Base-by-base conservation (phyloP, 805 yeast species). In the Hanseniaspora jakobsenii region DNA sequence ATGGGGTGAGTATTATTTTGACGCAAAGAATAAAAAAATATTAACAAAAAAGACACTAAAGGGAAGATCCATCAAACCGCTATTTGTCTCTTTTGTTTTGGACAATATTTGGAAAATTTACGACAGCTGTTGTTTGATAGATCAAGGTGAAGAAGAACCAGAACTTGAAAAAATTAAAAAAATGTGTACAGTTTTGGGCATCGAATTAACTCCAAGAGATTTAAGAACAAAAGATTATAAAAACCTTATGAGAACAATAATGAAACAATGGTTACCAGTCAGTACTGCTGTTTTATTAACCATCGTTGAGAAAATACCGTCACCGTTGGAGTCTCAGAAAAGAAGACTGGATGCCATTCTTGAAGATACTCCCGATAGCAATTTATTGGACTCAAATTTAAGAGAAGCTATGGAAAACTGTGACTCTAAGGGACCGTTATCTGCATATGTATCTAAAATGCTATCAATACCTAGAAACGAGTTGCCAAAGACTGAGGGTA, bases 221-320 rank as follows among this genome's bases (percentile, higher is more conserved):
- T 56, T 85, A 46, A 70, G 81, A 46, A 77, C 94, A 0, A 84
- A 80, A 53, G 96, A 89, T 55, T 67, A 76, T 36, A 78, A 75
- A 49, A 67, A 65, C 44, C 61, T 85, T 36, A 58, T 86, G 16
- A 71, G 69, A 45, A 66, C 75, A 6, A 72, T 91, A 3, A 76
- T 89, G 75, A 75, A 85, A 1, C 96, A 89, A 57, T 91, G 98
- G 96, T 65, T 91, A 18, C 97, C 99, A 1, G 74, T 91, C 4
- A 81, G 96, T 19, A 78, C 82, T 30, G 83, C 97, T 0, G 72
- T 89, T 7, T 63, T 91, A 23, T 69, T 91, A 8, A 77, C 94
- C 1, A 94, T 89, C 4, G 78, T 87, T 26, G 91, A 85, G 48
- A 74, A 75, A 49, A 60, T 91, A 38, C 95, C 96, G 0, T 81